Evolutionary conservation across 345 rosid genomes (phyloP), one percentile per base, ranked within the genome.

Genomic region (Microthlaspi erraticum): DNA sequence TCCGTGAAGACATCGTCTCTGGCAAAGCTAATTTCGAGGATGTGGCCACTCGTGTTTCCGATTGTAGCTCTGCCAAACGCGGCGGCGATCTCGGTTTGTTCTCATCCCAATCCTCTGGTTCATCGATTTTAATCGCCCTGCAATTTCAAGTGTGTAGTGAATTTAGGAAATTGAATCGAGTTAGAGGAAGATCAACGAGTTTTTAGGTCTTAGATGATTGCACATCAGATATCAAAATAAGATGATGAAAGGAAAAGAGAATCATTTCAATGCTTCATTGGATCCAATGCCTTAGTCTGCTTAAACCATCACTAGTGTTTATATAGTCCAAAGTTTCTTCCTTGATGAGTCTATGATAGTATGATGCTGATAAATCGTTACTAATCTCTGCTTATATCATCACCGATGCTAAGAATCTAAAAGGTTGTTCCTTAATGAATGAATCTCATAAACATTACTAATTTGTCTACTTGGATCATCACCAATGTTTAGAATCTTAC

Each of bases 41-140:
- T 12, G 72, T 87, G 11, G 98, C 98, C 2, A 77, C 89, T 60
- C 88, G 95, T 12, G 29, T 75, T 77, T 91, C 97, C 51, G 97
- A 93, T 33, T 93, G 98, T 83, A 87, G 92, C 88, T 93, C 98
- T 14, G 98, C 98, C 36, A 91, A 90, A 69, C 97, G 98, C 50
- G 97, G 97, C 66, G 97, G 96, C 14, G 98, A 91, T 79, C 91
- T 91, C 3, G 97, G 98, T 93, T 38, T 62, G 86, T 76, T 56
- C 37, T 44, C 12, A 16, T 14, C 56, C n/a, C 7, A 1, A 50
- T 39, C 26, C 49, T 58, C 5, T 65, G 18, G 12, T 39, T 66
- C 8, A 2, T 64, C n/a, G n/a, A 8, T 29, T 46, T 57, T 58
- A 10, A 2, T 18, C 16, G 23, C n/a, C 13, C 5, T 6, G 6